Evolutionary conservation across 768 basidiomycete species (phyloP), one percentile per base, ranked within the genome.

Genomic region (Collybia nuda): DNA sequence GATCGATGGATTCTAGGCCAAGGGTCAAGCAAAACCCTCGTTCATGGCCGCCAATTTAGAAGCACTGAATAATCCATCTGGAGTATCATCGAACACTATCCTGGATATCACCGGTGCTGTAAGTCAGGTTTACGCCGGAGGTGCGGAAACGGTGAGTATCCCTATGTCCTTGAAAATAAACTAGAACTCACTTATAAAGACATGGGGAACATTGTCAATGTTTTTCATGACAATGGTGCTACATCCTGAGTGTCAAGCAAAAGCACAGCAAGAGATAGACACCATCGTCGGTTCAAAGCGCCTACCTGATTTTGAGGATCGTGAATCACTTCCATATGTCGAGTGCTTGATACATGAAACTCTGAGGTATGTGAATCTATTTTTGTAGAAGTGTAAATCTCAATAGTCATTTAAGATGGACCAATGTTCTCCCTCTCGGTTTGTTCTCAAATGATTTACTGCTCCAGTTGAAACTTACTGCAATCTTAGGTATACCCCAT

Each of bases 241-340:
- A 9, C 55, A 73, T 48, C 76, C 74, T 0, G 64, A 69, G 6
- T 59, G 66, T 11, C 71, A 71, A 50, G 48, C 43, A n/a, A 68
- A 60, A 35, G 74, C 72, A 0, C 77, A 75, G 44, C 63, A 61
- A 4, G 75, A 78, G 56, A 65, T 79, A 15, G 76, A 78, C 51
- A 32, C 40, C 1, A 62, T 77, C 4, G 51, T 77, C 22, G 72
- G 69, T 9, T 22, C 36, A 5, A 62, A 57, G n/a, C 61, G 73
- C 2, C 59, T 77, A 15, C 77, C 76, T 0, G 59, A 58, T 3
- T 63, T 71, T 18, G 53, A 57, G 2, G 70, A 71, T 56, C 53
- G 56, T 22, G 48, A 55, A 15, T 43, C 53, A 26, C 58, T 78
- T 5, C 74, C 72, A 0, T 79, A 74, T 46, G 52, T 74, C 23